Base-by-base conservation (phyloP, 306 rosid species). In the Fagus sylvatica region DNA sequence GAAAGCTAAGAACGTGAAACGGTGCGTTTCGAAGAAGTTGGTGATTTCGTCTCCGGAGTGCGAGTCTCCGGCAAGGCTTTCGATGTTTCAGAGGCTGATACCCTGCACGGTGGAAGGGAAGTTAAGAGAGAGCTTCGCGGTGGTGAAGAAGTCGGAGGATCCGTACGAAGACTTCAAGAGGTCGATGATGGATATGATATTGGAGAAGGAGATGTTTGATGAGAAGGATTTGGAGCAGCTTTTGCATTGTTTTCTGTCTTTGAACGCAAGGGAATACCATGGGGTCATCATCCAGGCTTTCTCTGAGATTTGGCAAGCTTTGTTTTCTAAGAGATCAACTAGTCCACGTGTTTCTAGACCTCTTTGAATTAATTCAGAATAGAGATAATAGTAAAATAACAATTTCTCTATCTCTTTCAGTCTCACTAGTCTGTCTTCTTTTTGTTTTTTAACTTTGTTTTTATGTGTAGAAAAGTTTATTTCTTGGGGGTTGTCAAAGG, bases 101-200 rank as follows among this genome's bases (percentile, higher is more conserved):
- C 86, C 89, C 3, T 85, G 89, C 76, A 78, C 55, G n/a, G 91
- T 85, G 79, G 89, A 82, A 4, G 91, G 89, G 57, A 88, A 88
- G 19, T 82, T 85, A 37, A 79, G 89, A 48, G 91, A 88, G 79
- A 88, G 89, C 65, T 88, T 78, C 37, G 91, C 89, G 22, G 89
- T 88, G 81, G 85, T 88, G 81, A 88, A 88, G 85, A 88, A 82
- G 66, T 88, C 91, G 74, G 82, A 79, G 79, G 86, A 88, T 75
- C 91, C 91, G 34, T 83, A 76, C 73, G 88, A 81, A 64, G 91
- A 88, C 53, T 88, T 88, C 77, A 88, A 84, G 85, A 84, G 86
- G 42, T 88, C 91, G 61, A 85, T 88, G 91, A 79, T 84, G 86
- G 91, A 88, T 80, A 88, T 88, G 91, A 84, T 88, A 53, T 36